Percentiles rank a stretch among this genome's conserved stretches.
These are phyloP conservation scores for Cystobasidium onofrii DNA, from an alignment of 768 basidiomycete species.

Conservation along the genomic window DNA sequence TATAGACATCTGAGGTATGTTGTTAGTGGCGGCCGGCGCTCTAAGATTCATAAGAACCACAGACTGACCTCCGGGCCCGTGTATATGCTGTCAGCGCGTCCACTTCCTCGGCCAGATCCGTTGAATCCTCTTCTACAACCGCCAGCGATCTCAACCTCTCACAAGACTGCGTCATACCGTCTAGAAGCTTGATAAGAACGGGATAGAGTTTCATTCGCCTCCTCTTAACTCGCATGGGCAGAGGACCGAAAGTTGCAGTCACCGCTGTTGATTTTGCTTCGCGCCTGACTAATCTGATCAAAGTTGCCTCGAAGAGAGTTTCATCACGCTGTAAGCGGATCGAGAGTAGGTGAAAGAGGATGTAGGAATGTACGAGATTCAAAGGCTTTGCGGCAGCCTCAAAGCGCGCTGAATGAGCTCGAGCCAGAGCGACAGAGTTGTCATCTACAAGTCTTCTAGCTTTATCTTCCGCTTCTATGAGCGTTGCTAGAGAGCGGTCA, in stretches of 20 bases:
- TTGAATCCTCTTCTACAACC: slow-evolving; percentile 73
- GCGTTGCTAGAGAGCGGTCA: slow-evolving; percentile 68
- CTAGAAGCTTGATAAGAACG: slow-evolving; percentile 72
- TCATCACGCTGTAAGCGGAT: slow-evolving; percentile 75
- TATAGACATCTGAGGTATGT: slow-evolving; percentile 56
- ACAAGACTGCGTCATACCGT: slow-evolving; percentile 77
- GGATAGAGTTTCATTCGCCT: slow-evolving; percentile 69
- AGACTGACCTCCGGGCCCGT: slow-evolving; percentile 60
- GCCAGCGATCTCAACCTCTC: slow-evolving; percentile 73
- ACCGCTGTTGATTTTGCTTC: slow-evolving; percentile 1
- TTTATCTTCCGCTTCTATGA: slow-evolving; percentile 83
- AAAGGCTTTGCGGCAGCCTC: slow-evolving; percentile 51
- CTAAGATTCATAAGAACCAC: background rate
- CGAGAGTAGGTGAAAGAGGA: slow-evolving; percentile 76
- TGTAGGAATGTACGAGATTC: slow-evolving; percentile 74
- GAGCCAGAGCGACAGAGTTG: slow-evolving; percentile 52
- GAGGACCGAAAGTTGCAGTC: background rate
- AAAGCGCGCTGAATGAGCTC: slow-evolving; percentile 40
- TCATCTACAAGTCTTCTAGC: slow-evolving; percentile 70
- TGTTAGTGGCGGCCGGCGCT: background rate
- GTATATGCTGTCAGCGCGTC: slow-evolving; percentile 67
- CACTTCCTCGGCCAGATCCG: slow-evolving; percentile 67
- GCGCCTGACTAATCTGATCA: background rate
- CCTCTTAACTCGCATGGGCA: slow-evolving; percentile 44
- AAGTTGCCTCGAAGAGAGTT: background rate